Conservation (phyloP, 495 filamentous ascomycete species). For the Podospora conica region DNA sequence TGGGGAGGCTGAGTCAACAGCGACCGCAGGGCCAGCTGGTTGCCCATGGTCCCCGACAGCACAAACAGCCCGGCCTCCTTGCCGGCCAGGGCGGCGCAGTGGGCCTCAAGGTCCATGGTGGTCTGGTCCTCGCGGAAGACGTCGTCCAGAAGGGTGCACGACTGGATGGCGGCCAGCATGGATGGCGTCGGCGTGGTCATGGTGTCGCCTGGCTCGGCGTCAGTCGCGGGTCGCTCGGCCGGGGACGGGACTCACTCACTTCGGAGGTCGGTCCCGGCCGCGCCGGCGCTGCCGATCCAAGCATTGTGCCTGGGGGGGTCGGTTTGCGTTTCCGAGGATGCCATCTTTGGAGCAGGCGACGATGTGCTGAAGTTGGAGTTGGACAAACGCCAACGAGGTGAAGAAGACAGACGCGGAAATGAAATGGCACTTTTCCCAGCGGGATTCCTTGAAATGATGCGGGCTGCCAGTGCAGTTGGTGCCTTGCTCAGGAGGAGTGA, state of each 20-base stretch:
- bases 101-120: conserved; percentile 63
- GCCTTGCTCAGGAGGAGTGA: not conserved
- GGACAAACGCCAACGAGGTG: no score
- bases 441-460: not conserved
- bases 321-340: not conserved
- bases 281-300: conserved; percentile 39
- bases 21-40: conserved; percentile 65
- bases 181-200: conserved; percentile 78
- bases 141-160: conserved; percentile 65
- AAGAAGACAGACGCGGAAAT: not conserved
- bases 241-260: conserved; percentile 35
- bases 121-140: conserved; percentile 79
- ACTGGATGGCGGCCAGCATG: conserved; percentile 65
- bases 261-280: conserved; percentile 38
- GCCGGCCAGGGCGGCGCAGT: conserved; percentile 61
- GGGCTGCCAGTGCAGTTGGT: not conserved
- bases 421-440: not conserved
- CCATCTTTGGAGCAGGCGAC: not conserved
- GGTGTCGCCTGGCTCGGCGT: conserved; percentile 55
- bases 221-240: not conserved
- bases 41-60: conserved; percentile 87
- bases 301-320: conserved; percentile 13
- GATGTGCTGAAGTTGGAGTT: not conserved
- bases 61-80: conserved; percentile 74
- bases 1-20: conserved; percentile 66